A percentile compares a stretch with the other conserved stretches of the same genome.
Evolutionary conservation across 805 yeast species (phyloP).

Genomic region (Saturnispora sanitii): DNA sequence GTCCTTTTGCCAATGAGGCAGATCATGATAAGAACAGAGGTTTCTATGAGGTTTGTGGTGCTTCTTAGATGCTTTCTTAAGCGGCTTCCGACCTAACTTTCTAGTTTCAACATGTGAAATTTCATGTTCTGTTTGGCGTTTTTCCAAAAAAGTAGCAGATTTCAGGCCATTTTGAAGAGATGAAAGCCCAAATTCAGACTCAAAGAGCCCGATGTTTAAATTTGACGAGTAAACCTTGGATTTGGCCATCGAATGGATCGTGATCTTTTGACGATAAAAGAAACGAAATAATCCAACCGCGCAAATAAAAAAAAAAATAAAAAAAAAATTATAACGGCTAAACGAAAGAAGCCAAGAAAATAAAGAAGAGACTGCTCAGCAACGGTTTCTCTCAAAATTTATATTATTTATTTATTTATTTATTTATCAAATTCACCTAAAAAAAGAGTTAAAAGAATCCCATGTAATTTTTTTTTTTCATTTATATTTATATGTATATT

Average conservation of each 20-base stretch:
- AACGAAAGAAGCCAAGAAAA: neutral
- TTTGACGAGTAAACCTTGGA: neutral
- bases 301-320: neutral
- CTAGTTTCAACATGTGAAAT: no score
- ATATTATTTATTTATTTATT: neutral
- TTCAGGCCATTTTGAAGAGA: neutral
- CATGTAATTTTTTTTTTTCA: no score
- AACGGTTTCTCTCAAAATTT: neutral
- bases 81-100: no score
- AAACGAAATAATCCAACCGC: neutral
- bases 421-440: no score
- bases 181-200: no score
- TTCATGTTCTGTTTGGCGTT: neutral
- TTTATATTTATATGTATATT: neutral
- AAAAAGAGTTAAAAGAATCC: no score
- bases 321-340: neutral
- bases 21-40: constrained; percentile 30
- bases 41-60: constrained; percentile 6
- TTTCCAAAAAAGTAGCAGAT: neutral
- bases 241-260: neutral
- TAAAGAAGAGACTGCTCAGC: neutral
- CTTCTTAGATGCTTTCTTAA: no score
- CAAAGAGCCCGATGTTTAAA: no score
- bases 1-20: constrained; percentile 49
- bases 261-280: neutral